Percentiles rank a stretch among this genome's conserved stretches.
These are phyloP conservation scores for Nannizzia gypsea DNA, from an alignment of 2,329 filamentous ascomycete species.

Conservation along the genomic window DNA sequence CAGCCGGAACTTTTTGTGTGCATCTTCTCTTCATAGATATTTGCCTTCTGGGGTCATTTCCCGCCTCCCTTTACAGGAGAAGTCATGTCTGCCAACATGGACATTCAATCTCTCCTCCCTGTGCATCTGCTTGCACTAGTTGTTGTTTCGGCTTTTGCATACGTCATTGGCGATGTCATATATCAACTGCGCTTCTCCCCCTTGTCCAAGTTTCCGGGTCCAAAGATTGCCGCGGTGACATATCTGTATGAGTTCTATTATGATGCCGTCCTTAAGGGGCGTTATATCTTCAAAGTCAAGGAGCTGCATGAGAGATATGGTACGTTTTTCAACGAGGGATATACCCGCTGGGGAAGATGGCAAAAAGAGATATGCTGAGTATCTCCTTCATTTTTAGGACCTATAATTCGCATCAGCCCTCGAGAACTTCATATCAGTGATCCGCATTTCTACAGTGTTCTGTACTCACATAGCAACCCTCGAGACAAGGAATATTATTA, in stretches of 20 bases:
- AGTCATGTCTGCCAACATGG: neutral
- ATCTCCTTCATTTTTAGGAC: slow-evolving; percentile 11
- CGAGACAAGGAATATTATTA: slow-evolving; percentile 18
- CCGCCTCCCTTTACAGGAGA: too few relatives aligned
- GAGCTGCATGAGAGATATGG: slow-evolving; percentile 25
- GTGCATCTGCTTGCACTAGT: neutral
- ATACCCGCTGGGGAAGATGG: neutral
- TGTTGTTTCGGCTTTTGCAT: neutral
- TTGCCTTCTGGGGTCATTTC: neutral
- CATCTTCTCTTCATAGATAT: neutral
- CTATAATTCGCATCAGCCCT: slow-evolving; percentile 20
- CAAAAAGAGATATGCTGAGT: neutral
- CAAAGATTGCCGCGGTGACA: slow-evolving; percentile 18
- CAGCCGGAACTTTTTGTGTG: neutral
- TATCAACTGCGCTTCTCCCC: slow-evolving; percentile 20
- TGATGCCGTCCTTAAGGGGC: slow-evolving; percentile 18
- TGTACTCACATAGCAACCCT: slow-evolving; percentile 18
- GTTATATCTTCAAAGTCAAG: slow-evolving; percentile 22
- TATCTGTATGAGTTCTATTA: slow-evolving; percentile 22
- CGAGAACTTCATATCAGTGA: slow-evolving; percentile 18
- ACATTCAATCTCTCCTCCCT: neutral
- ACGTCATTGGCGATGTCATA: neutral
- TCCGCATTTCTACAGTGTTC: slow-evolving; percentile 16
- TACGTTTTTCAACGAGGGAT: neutral
- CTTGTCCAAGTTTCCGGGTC: slow-evolving; percentile 19